These are phyloP conservation scores for Vaccinium myrtillus DNA, from an alignment of 148 eudicot species.

Conservation along the genomic window DNA sequence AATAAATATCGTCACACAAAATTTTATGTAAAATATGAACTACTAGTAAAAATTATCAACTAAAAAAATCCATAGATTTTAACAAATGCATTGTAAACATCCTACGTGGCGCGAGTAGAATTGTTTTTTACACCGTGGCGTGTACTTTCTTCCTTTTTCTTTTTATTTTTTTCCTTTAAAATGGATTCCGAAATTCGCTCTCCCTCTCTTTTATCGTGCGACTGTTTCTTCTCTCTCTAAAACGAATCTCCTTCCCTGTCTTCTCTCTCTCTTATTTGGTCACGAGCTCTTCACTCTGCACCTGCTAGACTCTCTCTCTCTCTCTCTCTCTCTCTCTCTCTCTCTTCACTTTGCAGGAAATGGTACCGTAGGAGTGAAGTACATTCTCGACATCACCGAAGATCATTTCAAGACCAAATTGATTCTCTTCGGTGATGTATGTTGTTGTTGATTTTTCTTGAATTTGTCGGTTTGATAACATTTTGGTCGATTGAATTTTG, in stretches of 20 bases:
- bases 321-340: too few relatives aligned
- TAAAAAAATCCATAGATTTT: neutral
- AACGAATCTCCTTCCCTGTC: neutral
- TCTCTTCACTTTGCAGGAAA: neutral
- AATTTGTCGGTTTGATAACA: neutral
- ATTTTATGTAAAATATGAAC: too few relatives aligned
- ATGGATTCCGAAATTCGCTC: neutral
- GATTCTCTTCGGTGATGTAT: neutral
- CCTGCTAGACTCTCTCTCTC: neutral
- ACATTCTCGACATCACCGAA: neutral
- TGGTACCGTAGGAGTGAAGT: neutral
- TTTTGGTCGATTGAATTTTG: neutral
- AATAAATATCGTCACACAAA: too few relatives aligned
- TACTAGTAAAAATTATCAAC: too few relatives aligned
- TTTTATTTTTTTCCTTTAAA: too few relatives aligned
- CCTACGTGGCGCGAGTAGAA: constrained; percentile 15
- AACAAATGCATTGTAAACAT: neutral
- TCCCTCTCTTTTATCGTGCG: too few relatives aligned
- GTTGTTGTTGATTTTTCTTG: neutral
- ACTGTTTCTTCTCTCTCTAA: neutral
- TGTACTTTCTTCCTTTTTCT: neutral
- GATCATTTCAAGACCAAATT: neutral
- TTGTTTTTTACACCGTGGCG: constrained; percentile 11
- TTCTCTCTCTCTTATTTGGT: neutral
- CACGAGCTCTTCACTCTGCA: constrained; percentile 7